Conservation (phyloP, 371 early-diverging fungal species). For the Apophysomyces elegans region DNA sequence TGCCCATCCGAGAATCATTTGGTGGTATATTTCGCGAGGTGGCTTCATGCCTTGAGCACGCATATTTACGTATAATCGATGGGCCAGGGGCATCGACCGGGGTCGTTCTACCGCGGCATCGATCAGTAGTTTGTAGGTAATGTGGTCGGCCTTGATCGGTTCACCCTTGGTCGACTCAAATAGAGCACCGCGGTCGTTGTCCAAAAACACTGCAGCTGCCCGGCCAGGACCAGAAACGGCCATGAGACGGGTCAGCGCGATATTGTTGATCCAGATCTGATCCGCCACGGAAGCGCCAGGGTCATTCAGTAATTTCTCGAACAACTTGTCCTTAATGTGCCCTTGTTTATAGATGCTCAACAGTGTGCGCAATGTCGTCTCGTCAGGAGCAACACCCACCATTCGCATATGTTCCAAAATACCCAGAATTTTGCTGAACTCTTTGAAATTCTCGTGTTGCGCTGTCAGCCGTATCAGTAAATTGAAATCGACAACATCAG, state of each 20-base stretch:
- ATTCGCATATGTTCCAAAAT: constrained; percentile 44
- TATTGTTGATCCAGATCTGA: constrained; percentile 42
- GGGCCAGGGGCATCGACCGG: constrained; percentile 15
- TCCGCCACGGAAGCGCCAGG: constrained; percentile 22
- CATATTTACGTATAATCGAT: constrained; percentile 35
- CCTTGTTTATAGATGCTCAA: constrained; percentile 26
- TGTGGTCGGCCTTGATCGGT: constrained; percentile 26
- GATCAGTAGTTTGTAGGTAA: constrained; percentile 41
- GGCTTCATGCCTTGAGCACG: constrained; percentile 33
- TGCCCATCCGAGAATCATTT: constrained; percentile 28
- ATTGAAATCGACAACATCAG: constrained; percentile 50
- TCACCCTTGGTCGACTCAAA: background rate
- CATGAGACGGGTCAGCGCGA: constrained; percentile 29
- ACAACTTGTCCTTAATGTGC: constrained; percentile 24
- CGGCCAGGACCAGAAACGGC: constrained; percentile 5
- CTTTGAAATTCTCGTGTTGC: constrained; percentile 17
- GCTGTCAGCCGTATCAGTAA: constrained; percentile 36
- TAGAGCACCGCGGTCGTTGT: constrained; percentile 23
- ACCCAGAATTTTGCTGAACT: constrained; percentile 32
- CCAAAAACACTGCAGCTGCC: constrained; percentile 21
- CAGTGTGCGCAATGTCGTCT: constrained; percentile 41
- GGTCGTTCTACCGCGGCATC: constrained; percentile 23
- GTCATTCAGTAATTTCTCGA: constrained; percentile 23
- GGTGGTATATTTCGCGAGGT: constrained; percentile 20
- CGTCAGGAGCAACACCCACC: constrained; percentile 34